Percentiles rank a stretch among this genome's conserved stretches.
Conservation (phyloP, 2,329 filamentous ascomycete genomes). For the Metarhizium album region DNA sequence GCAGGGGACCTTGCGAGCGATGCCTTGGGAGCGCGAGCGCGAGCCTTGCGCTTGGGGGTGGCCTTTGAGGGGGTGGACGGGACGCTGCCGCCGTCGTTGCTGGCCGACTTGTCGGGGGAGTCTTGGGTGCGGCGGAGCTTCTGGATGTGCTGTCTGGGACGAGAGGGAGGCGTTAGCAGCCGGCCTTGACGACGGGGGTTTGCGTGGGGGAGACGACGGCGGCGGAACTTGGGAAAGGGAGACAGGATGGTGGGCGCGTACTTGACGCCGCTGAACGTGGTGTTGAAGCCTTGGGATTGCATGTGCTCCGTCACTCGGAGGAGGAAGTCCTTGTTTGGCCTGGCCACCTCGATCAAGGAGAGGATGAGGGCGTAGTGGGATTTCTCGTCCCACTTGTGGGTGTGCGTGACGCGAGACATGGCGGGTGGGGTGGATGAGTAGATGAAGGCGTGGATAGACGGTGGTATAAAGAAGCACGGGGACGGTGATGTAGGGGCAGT, state of each 20-base stretch:
- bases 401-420: background rate
- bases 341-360: slow-evolving; percentile 24
- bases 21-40: slow-evolving; percentile 16
- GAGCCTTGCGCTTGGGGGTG: slow-evolving; percentile 19
- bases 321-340: slow-evolving; percentile 24
- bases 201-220: too few relatives aligned
- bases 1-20: slow-evolving; percentile 7
- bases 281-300: slow-evolving; percentile 25
- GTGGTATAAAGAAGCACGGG: too few relatives aligned
- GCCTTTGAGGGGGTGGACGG: slow-evolving; percentile 4
- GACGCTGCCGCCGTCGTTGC: slow-evolving; percentile 1
- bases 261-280: slow-evolving; percentile 29
- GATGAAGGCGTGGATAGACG: background rate
- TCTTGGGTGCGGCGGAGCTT: slow-evolving; percentile 29
- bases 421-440: background rate
- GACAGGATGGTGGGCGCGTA: slow-evolving; percentile 15
- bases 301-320: slow-evolving; percentile 21
- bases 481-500: too few relatives aligned
- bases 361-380: slow-evolving; percentile 29
- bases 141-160: slow-evolving; percentile 35
- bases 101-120: slow-evolving; percentile 12
- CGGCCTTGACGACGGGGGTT: background rate
- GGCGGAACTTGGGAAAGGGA: background rate
- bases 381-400: slow-evolving; percentile 20
- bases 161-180: background rate